Conservation (phyloP, 805 yeast genomes). For the Cyberlindnera amylophila region DNA sequence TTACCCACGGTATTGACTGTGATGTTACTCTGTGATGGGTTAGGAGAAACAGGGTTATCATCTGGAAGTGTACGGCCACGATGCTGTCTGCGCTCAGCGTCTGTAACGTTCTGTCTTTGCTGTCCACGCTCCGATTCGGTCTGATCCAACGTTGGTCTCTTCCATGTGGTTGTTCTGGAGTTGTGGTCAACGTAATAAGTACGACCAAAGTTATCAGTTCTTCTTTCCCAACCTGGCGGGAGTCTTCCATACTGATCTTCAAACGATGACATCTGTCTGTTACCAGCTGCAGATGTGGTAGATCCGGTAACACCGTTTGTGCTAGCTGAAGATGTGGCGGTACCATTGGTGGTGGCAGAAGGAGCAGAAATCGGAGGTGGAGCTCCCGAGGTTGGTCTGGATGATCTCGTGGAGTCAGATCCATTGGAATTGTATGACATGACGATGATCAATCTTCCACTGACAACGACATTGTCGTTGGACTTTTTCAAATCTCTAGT, state of each 20-base stretch:
- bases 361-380: conserved; percentile 24
- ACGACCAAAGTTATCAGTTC: conserved; percentile 96
- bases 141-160: conserved; percentile 83
- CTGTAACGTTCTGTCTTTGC: conserved; percentile 66
- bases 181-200: conserved; percentile 98
- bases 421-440: conserved; percentile 44
- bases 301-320: conserved; percentile 20
- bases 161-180: conserved; percentile 98
- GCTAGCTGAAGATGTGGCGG: conserved; percentile 25
- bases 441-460: conserved; percentile 84
- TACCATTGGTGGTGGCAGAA: conserved; percentile 11
- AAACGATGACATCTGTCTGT: conserved; percentile 82
- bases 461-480: conserved; percentile 87
- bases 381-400: conserved; percentile 19
- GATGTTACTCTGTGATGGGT: conserved; percentile 29
- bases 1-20: conserved; percentile 47
- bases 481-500: conserved; percentile 90
- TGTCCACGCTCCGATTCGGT: conserved; percentile 60
- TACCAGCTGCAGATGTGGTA: conserved; percentile 6
- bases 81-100: conserved; percentile 87
- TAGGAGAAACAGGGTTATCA: conserved; percentile 33
- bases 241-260: conserved; percentile 96
- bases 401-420: conserved; percentile 4
- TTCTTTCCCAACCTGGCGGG: conserved; percentile 99
- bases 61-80: conserved; percentile 88